A percentile compares a stretch with the other conserved stretches of the same genome.
Conservation (phyloP, 768 basidiomycete genomes). For the Termitomyces bulborhizus region DNA sequence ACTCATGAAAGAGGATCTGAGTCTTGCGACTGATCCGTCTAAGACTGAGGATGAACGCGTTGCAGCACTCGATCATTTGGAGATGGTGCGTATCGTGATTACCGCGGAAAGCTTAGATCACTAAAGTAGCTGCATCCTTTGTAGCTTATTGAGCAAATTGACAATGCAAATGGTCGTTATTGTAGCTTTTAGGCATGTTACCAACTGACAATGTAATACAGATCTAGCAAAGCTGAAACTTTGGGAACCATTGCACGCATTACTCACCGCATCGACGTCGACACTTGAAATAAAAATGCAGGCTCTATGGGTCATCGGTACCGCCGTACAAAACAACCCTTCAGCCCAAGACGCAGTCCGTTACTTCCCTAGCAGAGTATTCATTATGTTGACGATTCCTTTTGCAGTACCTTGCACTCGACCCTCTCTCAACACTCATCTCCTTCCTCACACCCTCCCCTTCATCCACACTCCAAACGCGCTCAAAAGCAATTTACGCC, state of each 20-base stretch:
- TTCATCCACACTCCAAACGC: constrained; percentile 34
- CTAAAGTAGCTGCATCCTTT: not conserved
- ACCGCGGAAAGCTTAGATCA: not conserved
- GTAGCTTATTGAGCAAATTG: constrained; percentile 82
- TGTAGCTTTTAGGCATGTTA: constrained; percentile 2
- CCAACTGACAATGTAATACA: not conserved
- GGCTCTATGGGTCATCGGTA: constrained; percentile 83
- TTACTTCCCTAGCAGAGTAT: constrained; percentile 6
- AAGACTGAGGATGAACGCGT: constrained; percentile 54
- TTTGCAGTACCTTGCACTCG: constrained; percentile 50
- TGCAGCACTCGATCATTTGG: constrained; percentile 73
- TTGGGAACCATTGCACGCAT: constrained; percentile 68
- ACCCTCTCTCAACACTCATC: constrained; percentile 63
- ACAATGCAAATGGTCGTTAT: constrained; percentile 81
- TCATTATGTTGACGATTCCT: not conserved
- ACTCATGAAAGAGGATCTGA: constrained; percentile 78
- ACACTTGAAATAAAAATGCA: constrained; percentile 60
- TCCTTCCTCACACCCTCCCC: constrained; percentile 50
- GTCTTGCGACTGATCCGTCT: constrained; percentile 50
- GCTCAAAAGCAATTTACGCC: constrained; percentile 56
- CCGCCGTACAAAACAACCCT: constrained; percentile 87
- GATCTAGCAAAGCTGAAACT: constrained; percentile 72
- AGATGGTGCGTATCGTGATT: constrained; percentile 55
- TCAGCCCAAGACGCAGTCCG: constrained; percentile 71
- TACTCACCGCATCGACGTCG: constrained; percentile 49